These are phyloP conservation scores for Penicillium lividum DNA, from an alignment of 495 filamentous ascomycete genomes.

Conservation along the genomic window DNA sequence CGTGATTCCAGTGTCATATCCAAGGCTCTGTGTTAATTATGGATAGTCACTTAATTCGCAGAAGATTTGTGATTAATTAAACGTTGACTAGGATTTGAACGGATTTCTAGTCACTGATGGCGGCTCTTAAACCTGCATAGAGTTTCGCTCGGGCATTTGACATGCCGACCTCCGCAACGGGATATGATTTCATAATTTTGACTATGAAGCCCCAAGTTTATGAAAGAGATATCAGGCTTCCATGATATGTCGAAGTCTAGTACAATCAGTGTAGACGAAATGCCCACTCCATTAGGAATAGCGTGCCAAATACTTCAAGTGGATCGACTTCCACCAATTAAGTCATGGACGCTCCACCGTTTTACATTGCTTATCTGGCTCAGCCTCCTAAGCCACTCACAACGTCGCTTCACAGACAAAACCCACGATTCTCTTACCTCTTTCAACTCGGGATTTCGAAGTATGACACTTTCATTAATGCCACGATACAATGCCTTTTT, in stretches of 20 bases:
- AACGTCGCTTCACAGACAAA: not conserved
- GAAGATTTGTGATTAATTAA: no score
- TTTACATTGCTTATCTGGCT: conserved; percentile 2
- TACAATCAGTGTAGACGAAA: conserved; percentile 3
- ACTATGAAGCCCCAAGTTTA: not conserved
- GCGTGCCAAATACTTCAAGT: not conserved
- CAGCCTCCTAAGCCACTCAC: not conserved
- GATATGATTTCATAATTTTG: not conserved
- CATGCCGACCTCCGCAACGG: not conserved
- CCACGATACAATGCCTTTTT: conserved; percentile 21
- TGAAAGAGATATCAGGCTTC: not conserved
- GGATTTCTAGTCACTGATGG: not conserved
- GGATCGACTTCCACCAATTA: conserved; percentile 2
- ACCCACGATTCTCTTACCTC: conserved; percentile 20
- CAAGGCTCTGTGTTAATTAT: no score
- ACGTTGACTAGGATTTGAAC: not conserved
- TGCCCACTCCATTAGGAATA: conserved; percentile 14
- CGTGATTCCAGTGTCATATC: not conserved
- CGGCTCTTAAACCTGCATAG: not conserved
- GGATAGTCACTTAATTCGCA: no score
- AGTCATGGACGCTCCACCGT: not conserved
- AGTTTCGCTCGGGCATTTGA: not conserved
- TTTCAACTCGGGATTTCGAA: conserved; percentile 1
- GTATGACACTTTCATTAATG: not conserved
- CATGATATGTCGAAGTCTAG: not conserved